Evolutionary conservation across 192 early-diverging fungal genomes (phyloP), one percentile per base, ranked within the genome.

Genomic region (Thoreauomyces humboldtii): DNA sequence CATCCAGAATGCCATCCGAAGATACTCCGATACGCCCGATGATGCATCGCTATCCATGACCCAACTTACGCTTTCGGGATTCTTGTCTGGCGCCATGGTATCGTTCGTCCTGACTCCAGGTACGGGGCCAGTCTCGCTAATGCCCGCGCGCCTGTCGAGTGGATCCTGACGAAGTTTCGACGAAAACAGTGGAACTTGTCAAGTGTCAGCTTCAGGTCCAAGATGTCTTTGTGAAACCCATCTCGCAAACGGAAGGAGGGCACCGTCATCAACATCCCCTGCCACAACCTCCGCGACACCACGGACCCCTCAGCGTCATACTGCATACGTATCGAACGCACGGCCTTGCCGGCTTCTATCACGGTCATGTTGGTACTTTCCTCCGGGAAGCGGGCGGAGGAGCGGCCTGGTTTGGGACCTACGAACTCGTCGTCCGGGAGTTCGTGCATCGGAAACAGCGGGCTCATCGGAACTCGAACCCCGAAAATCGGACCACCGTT

Each of bases 201-300:
- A 98, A 98, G 68, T 98, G 96, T 79, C 89, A 92, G 65, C 75
- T 98, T 57, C 96, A 98, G 75, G 93, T 97, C 0, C 91, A 93
- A 60, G 86, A 89, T 42, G 77, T 85, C 47, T 59, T 77, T 24
- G 56, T 46, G 0, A 41, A 9, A 41, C n/a, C n/a, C n/a, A n/a
- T n/a, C n/a, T n/a, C n/a, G n/a, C n/a, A n/a, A n/a, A n/a, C n/a
- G n/a, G n/a, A n/a, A n/a, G n/a, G n/a, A n/a, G 15, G 25, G 5
- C 44, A 46, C 25, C 44, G 14, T 6, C 22, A 24, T 31, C 50
- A 52, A 29, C 22, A 52, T 11, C 50, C n/a, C 5, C 50, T 29
- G 24, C 38, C 9, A n/a, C 38, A 41, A 41, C 22, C 50, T 17
- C 58, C 44, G 44, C 48, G 48, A 1, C 71, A 73, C 37, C 74